These are phyloP conservation scores for Plasmodium fragile DNA, from an alignment of 169 alveolate genomes.

Conservation along the genomic window DNA sequence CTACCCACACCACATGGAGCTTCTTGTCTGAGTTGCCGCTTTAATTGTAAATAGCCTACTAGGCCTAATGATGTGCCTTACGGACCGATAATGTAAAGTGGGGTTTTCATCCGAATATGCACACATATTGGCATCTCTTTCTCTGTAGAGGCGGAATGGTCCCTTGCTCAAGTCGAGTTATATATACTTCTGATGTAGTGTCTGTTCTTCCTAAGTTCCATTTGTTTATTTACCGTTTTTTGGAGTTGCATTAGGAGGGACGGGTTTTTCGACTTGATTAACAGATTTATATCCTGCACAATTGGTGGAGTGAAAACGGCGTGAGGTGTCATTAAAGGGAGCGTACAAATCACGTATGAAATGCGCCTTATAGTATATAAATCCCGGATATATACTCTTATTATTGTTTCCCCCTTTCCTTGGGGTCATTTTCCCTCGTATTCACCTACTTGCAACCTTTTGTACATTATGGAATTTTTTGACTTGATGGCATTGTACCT, in stretches of 20 bases:
- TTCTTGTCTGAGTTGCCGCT: background rate
- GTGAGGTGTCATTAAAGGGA: background rate
- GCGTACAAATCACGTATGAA: background rate
- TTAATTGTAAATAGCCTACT: background rate
- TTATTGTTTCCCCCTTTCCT: background rate
- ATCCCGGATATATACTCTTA: background rate
- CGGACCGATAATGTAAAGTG: background rate
- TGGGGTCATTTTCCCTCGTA: background rate
- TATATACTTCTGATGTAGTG: conserved; percentile 7
- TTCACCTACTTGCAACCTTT: conserved; percentile 52
- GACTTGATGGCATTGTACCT: conserved; percentile 89
- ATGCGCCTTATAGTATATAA: background rate
- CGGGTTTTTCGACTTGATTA: conserved; percentile 92
- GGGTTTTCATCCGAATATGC: background rate
- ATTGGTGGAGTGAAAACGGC: background rate
- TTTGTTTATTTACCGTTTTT: conserved; percentile 84
- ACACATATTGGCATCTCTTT: background rate
- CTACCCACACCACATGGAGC: background rate
- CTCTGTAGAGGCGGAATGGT: background rate
- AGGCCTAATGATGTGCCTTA: background rate
- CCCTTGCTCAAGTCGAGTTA: background rate
- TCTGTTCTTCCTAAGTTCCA: conserved; percentile 43
- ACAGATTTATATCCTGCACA: conserved; percentile 74
- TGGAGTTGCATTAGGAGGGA: conserved; percentile 89
- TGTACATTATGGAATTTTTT: conserved; percentile 73